Base-by-base conservation (phyloP, 768 basidiomycete genomes). In the Obba rivulosa region DNA sequence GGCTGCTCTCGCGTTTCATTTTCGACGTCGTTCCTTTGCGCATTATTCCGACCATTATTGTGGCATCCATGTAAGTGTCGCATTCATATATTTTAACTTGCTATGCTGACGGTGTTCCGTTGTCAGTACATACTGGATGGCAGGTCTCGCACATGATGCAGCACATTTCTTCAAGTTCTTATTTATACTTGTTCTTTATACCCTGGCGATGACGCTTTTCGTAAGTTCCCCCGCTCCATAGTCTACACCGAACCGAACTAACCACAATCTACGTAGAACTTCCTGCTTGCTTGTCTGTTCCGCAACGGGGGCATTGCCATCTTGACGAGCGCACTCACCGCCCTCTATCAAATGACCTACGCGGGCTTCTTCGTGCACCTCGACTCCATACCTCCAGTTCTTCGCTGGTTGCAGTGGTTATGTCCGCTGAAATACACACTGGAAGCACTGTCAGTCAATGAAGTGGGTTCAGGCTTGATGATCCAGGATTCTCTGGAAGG, bases 341-440 rank as follows among this genome's bases (percentile, higher is more conserved):
- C 81, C 3, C 69, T 89, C 10, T 87, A 85, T 64, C 85, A 90
- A 61, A 88, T 89, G 87, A 91, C 88, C 0, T 91, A 76, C 55
- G 90, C 91, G 1, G 91, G 91, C 13, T 97, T 95, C 73, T 96
- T 96, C 63, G 90, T 95, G 45, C 89, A 95, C 62, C 75, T 95
- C 48, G 66, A 70, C 52, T 72, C 77, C 50, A 95, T 98, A 50
- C 92, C 94, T 3, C 87, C 89, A 2, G 91, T 94, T 2, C 76
- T 98, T 1, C 78, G 94, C 14, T 98, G 94, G 94, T 71, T 97
- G 45, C 86, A 94, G 60, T 97, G 91, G 85, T 57, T 94, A 49
- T 87, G 86, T 46, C 87, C 89, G 34, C 74, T 92, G 41, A 92
- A 92, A 65, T 91, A 81, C 62, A 72, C 75, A 21, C 71, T 90